These are phyloP conservation scores for Nitzschia palea DNA, from an alignment of 108 stramenopile species.

Conservation along the genomic window DNA sequence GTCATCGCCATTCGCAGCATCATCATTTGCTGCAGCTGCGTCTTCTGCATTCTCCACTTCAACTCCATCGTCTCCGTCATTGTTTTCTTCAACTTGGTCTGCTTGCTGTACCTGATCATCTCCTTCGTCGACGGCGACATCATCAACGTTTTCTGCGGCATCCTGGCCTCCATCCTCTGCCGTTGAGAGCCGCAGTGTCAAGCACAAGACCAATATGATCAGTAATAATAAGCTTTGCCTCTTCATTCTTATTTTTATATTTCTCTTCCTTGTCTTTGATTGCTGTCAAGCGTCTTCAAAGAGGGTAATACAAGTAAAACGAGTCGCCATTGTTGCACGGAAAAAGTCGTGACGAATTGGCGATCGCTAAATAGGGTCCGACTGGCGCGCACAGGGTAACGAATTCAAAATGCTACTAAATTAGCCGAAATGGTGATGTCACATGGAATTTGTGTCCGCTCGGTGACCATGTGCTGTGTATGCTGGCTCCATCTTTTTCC, in stretches of 20 bases:
- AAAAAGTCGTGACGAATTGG: no score
- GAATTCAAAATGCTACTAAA: no score
- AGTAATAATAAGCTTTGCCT: background rate
- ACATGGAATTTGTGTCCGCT: no score
- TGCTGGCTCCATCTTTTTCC: no score
- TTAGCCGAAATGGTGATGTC: no score
- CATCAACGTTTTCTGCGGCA: background rate
- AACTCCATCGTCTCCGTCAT: background rate
- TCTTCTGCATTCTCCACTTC: background rate
- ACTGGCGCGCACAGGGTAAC: no score
- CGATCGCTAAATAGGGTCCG: no score
- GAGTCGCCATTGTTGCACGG: no score
- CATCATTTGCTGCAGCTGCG: background rate
- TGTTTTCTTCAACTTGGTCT: background rate
- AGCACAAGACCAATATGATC: background rate
- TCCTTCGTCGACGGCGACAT: background rate
- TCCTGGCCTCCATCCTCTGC: constrained; percentile 9
- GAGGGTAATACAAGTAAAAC: no score
- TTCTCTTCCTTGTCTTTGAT: no score
- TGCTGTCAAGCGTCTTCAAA: no score
- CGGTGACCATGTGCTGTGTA: no score
- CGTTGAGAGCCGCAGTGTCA: background rate
- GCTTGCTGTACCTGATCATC: background rate
- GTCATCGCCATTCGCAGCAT: background rate
- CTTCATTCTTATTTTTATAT: background rate